A percentile compares a stretch with the other conserved stretches of the same genome.
Conservation (phyloP, 1,284 basidiomycete species). For the Irpex sp. region DNA sequence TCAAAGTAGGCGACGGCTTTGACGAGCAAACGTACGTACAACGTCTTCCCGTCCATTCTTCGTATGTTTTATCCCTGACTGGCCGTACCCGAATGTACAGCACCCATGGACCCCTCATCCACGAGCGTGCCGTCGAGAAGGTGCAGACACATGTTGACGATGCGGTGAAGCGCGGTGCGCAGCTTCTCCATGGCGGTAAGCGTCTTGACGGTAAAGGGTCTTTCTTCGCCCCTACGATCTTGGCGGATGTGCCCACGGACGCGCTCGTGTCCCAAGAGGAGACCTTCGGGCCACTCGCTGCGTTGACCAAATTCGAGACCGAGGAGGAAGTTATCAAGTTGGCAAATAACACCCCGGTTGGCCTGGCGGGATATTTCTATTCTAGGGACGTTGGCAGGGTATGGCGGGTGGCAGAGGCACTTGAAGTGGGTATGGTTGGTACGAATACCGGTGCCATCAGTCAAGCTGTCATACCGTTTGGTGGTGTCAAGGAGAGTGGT, state of each 20-base stretch:
- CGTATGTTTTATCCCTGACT: background rate
- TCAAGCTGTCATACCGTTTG: slow-evolving; percentile 86
- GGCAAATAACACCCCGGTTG: slow-evolving; percentile 85
- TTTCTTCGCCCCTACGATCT: slow-evolving; percentile 88
- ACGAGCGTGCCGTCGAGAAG: slow-evolving; percentile 83
- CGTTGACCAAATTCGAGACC: slow-evolving; percentile 81
- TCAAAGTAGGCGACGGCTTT: slow-evolving; percentile 91
- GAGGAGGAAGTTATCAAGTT: slow-evolving; percentile 89
- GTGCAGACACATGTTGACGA: slow-evolving; percentile 86
- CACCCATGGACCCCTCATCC: slow-evolving; percentile 95
- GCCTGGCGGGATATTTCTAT: slow-evolving; percentile 93
- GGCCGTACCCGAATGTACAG: slow-evolving; percentile 29
- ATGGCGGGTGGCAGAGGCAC: slow-evolving; percentile 96
- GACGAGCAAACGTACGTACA: slow-evolving; percentile 69
- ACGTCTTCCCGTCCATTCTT: slow-evolving; percentile 10
- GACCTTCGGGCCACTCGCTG: slow-evolving; percentile 86
- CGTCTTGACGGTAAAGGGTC: slow-evolving; percentile 51
- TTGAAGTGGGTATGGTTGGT: slow-evolving; percentile 97
- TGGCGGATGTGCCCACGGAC: slow-evolving; percentile 78
- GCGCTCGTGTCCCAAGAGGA: slow-evolving; percentile 72
- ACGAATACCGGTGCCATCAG: slow-evolving; percentile 83
- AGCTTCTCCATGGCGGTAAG: slow-evolving; percentile 86
- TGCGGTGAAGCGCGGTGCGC: slow-evolving; percentile 80
- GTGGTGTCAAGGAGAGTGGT: slow-evolving; percentile 89
- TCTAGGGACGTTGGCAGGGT: slow-evolving; percentile 87